Evolutionary conservation across 495 filamentous ascomycete genomes (phyloP).

Genomic region (Penicillium argentinense): DNA sequence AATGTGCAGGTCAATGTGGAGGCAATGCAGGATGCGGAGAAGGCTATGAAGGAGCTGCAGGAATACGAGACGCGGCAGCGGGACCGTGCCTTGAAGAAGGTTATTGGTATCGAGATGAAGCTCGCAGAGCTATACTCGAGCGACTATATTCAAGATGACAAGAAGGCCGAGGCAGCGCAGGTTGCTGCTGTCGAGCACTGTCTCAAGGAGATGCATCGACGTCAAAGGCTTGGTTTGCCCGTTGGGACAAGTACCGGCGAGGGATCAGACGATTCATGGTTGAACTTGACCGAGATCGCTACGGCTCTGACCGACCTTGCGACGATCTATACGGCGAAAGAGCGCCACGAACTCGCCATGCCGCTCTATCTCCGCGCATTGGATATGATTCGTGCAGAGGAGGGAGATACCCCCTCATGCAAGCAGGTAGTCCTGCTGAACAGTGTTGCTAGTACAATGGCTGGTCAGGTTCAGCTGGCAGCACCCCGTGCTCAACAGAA

Average conservation of each 20-base stretch:
- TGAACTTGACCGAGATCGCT: slow-evolving; percentile 70
- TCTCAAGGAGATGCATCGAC: slow-evolving; percentile 68
- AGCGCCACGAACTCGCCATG: slow-evolving; percentile 73
- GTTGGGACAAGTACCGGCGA: slow-evolving; percentile 21
- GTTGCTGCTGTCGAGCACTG: slow-evolving; percentile 81
- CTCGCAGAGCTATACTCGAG: slow-evolving; percentile 72
- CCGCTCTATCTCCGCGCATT: slow-evolving; percentile 89
- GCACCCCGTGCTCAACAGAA: slow-evolving; percentile 49
- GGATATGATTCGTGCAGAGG: slow-evolving; percentile 46
- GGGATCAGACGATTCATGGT: slow-evolving; percentile 62
- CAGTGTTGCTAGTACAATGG: slow-evolving; percentile 35
- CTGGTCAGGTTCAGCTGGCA: slow-evolving; percentile 27
- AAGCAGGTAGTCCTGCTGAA: slow-evolving; percentile 66
- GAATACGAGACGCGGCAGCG: slow-evolving; percentile 58
- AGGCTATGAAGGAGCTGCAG: slow-evolving; percentile 28
- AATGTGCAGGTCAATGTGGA: slow-evolving; percentile 25
- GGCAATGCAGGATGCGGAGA: slow-evolving; percentile 30
- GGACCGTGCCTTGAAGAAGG: slow-evolving; percentile 68
- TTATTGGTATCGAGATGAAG: slow-evolving; percentile 74
- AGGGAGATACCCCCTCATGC: slow-evolving; percentile 54
- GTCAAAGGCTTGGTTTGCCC: slow-evolving; percentile 58
- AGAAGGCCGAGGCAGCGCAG: slow-evolving; percentile 69
- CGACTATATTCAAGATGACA: slow-evolving; percentile 48
- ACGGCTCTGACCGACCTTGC: slow-evolving; percentile 70
- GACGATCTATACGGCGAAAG: slow-evolving; percentile 64